Percentiles rank a stretch among this genome's conserved stretches.
These are phyloP conservation scores for Colletotrichum brevisporum DNA, from an alignment of 2,329 filamentous ascomycete genomes.

Conservation along the genomic window DNA sequence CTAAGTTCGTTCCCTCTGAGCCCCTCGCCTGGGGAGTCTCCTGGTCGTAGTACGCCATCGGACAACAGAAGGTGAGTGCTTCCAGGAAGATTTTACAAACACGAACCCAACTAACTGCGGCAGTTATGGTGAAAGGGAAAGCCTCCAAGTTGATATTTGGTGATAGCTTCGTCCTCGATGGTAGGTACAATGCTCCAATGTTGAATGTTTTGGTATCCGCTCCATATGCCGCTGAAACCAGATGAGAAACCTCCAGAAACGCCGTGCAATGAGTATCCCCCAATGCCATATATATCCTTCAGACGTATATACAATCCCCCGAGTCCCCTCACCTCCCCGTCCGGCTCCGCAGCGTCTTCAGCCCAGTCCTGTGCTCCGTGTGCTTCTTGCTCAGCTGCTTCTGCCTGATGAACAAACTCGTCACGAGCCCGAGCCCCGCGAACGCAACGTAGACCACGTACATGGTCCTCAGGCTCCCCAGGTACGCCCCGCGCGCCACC, in stretches of 20 bases:
- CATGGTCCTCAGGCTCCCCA: constrained; percentile 67
- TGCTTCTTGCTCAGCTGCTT: constrained; percentile 68
- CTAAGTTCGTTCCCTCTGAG: too few species aligned
- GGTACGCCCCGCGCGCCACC: constrained; percentile 62
- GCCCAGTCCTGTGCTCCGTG: constrained; percentile 70
- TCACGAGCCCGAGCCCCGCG: constrained; percentile 60
- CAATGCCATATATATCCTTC: neutral
- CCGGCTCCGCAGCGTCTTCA: constrained; percentile 56
- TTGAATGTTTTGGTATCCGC: constrained; percentile 23
- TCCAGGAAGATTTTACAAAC: too few species aligned
- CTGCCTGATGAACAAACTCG: constrained; percentile 64
- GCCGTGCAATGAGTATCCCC: constrained; percentile 8
- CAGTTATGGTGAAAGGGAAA: too few species aligned
- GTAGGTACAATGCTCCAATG: neutral
- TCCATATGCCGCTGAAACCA: constrained; percentile 23
- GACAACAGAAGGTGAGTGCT: too few species aligned
- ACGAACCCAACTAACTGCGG: too few species aligned
- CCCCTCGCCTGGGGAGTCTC: too few species aligned
- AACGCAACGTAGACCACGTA: constrained; percentile 70
- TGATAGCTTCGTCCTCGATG: too few species aligned
- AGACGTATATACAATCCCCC: neutral
- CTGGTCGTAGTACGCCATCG: too few species aligned
- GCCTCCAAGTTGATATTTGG: too few species aligned
- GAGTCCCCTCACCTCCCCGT: constrained; percentile 9
- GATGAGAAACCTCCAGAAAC: neutral